phyloP scores from a whole-genome alignment of 2,329 filamentous ascomycete species.

The Ophiostoma sp. region DNA sequence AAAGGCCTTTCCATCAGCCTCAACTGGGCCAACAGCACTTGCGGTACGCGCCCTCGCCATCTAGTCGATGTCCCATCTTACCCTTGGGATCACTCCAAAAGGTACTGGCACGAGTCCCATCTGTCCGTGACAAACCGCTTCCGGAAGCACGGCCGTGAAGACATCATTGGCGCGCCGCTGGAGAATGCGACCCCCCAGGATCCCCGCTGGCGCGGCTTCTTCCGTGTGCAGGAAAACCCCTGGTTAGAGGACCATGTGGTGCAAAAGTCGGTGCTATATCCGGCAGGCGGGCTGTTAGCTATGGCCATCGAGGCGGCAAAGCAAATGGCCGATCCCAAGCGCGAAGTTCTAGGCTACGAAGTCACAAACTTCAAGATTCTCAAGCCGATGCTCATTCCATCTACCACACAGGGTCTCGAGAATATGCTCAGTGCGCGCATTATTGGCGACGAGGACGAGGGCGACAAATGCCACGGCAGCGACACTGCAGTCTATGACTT shows the following conservation, averaged over 20 bases:
- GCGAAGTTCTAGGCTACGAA: conserved; percentile 23
- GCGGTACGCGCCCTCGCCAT: conserved; percentile 17
- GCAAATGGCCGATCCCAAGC: conserved; percentile 27
- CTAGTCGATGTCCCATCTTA: conserved; percentile 39
- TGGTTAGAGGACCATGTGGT: conserved; percentile 47
- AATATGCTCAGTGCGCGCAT: conserved; percentile 44
- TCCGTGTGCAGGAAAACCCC: conserved; percentile 38
- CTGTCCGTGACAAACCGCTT: conserved; percentile 33
- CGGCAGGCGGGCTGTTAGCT: conserved; percentile 36
- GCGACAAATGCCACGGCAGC: not conserved
- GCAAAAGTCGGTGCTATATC: conserved; percentile 35
- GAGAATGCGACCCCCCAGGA: conserved; percentile 30
- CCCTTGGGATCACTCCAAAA: conserved; percentile 38
- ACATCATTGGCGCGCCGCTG: conserved; percentile 31
- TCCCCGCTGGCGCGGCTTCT: conserved; percentile 43
- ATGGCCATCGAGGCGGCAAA: conserved; percentile 39
- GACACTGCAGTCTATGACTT: conserved; percentile 21
- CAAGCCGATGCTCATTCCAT: conserved; percentile 29
- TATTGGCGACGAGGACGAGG: conserved; percentile 20
- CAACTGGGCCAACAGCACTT: conserved; percentile 19
- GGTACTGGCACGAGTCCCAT: conserved; percentile 39
- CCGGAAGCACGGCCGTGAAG: conserved; percentile 30
- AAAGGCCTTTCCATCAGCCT: conserved; percentile 18
- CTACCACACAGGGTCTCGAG: conserved; percentile 40
- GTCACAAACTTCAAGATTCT: conserved; percentile 26